A percentile compares a stretch with the other conserved stretches of the same genome.
Evolutionary conservation across 495 filamentous ascomycete genomes (phyloP).

Genomic region (Bryoglossum gracile): DNA sequence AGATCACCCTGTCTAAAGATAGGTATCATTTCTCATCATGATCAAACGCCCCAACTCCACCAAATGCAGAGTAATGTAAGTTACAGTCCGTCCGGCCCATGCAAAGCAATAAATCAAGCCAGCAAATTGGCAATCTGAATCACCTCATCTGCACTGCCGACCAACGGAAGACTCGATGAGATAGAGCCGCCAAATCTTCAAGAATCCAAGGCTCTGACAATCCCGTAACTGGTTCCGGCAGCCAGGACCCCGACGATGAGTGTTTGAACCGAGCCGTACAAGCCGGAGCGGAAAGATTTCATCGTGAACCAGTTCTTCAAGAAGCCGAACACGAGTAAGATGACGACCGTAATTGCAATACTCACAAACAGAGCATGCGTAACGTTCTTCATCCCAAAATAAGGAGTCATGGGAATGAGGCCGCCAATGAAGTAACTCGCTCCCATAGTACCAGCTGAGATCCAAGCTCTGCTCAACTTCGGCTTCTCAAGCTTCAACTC

Average conservation of each 20-base stretch:
- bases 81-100: not conserved
- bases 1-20: not conserved
- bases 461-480: conserved; percentile 32
- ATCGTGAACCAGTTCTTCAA: conserved; percentile 39
- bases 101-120: not conserved
- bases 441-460: conserved; percentile 45
- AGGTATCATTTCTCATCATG: not conserved
- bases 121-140: not conserved
- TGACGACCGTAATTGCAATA: conserved; percentile 43
- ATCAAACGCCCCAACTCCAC: not conserved
- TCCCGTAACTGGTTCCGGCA: conserved; percentile 37
- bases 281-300: conserved; percentile 29
- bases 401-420: conserved; percentile 50
- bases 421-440: conserved; percentile 48
- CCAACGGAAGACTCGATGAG: not conserved
- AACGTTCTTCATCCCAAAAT: conserved; percentile 41
- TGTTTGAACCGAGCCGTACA: conserved; percentile 37
- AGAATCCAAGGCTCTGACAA: conserved; percentile 27
- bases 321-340: conserved; percentile 47
- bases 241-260: conserved; percentile 35
- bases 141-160: not conserved
- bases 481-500: conserved; percentile 42
- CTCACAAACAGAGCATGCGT: conserved; percentile 40
- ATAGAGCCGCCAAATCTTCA: too few species aligned
- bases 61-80: not conserved